phyloP scores from a whole-genome alignment of 768 basidiomycete species.

The Agaricus sinodeliciosus region DNA sequence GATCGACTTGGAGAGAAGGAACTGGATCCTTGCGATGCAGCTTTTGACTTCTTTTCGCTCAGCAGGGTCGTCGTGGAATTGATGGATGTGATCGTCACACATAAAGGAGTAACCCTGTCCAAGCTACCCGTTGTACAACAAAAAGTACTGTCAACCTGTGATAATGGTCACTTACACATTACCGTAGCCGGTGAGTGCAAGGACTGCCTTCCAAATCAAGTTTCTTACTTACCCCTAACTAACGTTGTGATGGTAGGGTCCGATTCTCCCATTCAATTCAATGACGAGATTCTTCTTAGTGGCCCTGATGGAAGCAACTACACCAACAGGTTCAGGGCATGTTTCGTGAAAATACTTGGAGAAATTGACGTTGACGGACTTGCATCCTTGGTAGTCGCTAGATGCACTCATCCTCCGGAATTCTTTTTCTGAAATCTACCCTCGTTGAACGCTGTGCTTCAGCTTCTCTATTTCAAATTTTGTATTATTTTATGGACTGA shows the following conservation, averaged over 20 bases:
- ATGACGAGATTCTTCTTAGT: too few relatives aligned
- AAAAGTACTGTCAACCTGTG: not conserved
- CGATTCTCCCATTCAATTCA: not conserved
- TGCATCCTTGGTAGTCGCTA: not conserved
- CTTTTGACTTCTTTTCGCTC: not conserved
- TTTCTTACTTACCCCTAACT: not conserved
- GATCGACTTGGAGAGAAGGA: not conserved
- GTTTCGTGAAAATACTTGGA: not conserved
- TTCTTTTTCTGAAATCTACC: not conserved
- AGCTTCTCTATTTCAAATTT: not conserved
- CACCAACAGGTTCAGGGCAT: not conserved
- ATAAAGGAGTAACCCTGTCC: not conserved
- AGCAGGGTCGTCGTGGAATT: not conserved
- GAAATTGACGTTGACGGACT: not conserved
- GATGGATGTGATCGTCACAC: not conserved
- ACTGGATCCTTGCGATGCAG: not conserved
- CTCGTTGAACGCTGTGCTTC: not conserved
- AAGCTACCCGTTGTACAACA: not conserved
- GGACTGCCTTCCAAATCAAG: too few relatives aligned
- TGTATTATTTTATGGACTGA: not conserved
- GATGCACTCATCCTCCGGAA: too few relatives aligned
- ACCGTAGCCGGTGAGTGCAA: not conserved
- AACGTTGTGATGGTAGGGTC: not conserved
- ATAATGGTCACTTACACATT: not conserved
- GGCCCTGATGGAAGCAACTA: not conserved